Base-by-base conservation (phyloP, 192 early-diverging fungal genomes). In the Powellomyces hirtus region DNA sequence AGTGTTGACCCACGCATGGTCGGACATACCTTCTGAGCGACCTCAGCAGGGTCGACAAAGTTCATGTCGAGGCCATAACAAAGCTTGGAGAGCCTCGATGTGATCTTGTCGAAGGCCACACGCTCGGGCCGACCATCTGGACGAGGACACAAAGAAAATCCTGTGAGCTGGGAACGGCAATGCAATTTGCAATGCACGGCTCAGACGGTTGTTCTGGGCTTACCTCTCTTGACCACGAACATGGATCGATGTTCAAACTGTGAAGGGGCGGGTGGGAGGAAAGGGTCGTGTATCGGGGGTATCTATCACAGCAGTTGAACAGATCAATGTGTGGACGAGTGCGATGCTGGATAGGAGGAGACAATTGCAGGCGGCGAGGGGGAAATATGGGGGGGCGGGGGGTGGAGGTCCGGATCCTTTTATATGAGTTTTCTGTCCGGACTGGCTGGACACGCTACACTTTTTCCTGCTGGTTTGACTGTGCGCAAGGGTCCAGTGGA, bases 71-170 rank as follows among this genome's bases (percentile, higher is more conserved):
- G 85, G 30, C 93, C 92, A 81, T 96, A 90, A 77, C 91, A 93
- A 20, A 98, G 88, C 83, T 96, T 98, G 76, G 82, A 87, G 81
- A 98, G 93, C 50, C 96, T 87, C 18, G 89, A 84, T 0, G 94
- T 79, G 70, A 91, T 89, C 77, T 98, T 98, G 86, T 98, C 94
- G 71, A 98, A 98, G 72, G 93, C 92, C 45, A 98, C 96, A 70
- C 87, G 84, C 74, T 98, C 96, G 69, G 86, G 88, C 70, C 91
- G 82, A 52, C 94, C 94, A 78, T 92, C 91, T 90, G 58, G 37
- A 27, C 35, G 58, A 56, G 33, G 45, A 69, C 13, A 18, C 4
- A 50, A 42, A 64, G 67, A 37, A 1, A 60, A 59, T 55, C 24
- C 18, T 16, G 53, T 4, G 34, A 62, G 10, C 20, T 35, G 52